A percentile compares a stretch with the other conserved stretches of the same genome.
Conservation (phyloP, 305 asterid genomes). For the Withania somnifera region DNA sequence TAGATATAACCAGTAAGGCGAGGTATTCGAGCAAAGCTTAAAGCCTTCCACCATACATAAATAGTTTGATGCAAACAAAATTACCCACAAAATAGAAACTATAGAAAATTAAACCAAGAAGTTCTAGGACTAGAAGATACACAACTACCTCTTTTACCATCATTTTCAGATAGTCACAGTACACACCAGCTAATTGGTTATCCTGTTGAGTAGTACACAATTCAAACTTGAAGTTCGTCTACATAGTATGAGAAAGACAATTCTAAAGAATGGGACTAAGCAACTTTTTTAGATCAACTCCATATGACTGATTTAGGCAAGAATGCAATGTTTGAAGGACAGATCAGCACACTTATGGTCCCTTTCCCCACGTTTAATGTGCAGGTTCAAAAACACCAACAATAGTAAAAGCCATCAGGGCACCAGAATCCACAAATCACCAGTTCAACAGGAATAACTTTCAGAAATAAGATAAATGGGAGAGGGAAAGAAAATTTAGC, state of each 20-base stretch:
- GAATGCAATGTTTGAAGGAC: background rate
- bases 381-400: background rate
- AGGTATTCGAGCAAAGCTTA: background rate
- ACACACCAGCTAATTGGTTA: background rate
- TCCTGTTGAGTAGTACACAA: no score
- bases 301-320: background rate
- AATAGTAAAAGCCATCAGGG: background rate
- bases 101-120: background rate
- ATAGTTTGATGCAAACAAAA: background rate
- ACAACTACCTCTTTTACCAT: background rate
- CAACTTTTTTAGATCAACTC: no score
- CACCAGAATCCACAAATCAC: background rate
- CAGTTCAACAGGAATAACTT: background rate
- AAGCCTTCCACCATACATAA: background rate
- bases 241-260: no score
- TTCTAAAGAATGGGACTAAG: no score
- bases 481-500: background rate
- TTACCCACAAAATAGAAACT: background rate
- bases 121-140: background rate
- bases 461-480: background rate
- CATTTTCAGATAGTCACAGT: background rate
- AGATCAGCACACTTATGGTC: background rate
- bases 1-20: background rate
- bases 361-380: background rate
- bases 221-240: no score